A percentile compares a stretch with the other conserved stretches of the same genome.
Evolutionary conservation across 345 rosid genomes (phyloP).

Genomic region (Eucalyptus cladocalyx): DNA sequence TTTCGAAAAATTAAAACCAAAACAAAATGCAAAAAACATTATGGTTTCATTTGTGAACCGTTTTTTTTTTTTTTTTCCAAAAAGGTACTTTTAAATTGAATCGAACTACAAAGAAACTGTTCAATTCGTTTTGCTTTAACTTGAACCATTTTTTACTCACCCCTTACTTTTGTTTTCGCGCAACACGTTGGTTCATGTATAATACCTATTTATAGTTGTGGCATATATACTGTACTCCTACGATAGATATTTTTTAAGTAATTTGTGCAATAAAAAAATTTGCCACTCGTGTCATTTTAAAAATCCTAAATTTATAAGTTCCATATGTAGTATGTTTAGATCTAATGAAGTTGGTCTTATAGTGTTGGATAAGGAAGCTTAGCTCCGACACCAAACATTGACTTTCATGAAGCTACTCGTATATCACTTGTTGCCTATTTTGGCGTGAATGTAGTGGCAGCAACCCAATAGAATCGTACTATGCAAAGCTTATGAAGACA

Average conservation of each 20-base stretch:
- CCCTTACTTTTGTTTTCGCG: fast-evolving
- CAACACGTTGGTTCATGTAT: not conserved
- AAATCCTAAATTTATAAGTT: not conserved
- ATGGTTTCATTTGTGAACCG: no score
- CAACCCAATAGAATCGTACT: not conserved
- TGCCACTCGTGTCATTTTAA: not conserved
- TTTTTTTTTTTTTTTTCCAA: no score
- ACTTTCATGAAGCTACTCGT: not conserved
- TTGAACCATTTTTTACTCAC: not conserved
- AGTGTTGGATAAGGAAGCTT: not conserved
- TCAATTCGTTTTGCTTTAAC: no score
- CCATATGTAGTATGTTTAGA: not conserved
- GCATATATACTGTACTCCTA: not conserved
- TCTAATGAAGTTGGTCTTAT: not conserved
- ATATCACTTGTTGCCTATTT: not conserved
- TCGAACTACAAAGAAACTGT: fast-evolving
- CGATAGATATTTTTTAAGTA: not conserved
- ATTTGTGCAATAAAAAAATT: not conserved
- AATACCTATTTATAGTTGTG: not conserved
- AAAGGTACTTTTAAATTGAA: not conserved
- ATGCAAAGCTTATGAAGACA: not conserved
- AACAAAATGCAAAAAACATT: no score
- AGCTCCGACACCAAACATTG: not conserved
- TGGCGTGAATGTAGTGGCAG: not conserved
- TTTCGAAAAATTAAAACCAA: no score